Evolutionary conservation across 139 green algal species (phyloP).

Genomic region (Chlamydomonas sp.): DNA sequence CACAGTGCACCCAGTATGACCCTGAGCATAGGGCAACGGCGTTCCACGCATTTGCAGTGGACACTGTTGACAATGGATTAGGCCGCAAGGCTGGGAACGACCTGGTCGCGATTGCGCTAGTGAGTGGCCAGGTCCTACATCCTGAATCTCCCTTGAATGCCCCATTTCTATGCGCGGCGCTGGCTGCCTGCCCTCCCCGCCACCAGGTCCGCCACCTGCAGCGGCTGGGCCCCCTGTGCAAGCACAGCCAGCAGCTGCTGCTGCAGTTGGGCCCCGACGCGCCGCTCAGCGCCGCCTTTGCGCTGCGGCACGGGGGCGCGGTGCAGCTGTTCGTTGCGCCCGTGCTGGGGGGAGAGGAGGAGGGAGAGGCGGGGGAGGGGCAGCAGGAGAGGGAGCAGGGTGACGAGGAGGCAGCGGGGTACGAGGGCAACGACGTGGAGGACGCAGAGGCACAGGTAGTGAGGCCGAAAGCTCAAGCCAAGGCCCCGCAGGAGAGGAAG

Average conservation of each 20-base stretch:
- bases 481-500: not conserved
- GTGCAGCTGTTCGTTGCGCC: constrained; percentile 16
- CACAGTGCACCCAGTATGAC: too few relatives aligned
- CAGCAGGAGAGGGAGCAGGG: not conserved
- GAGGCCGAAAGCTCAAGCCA: not conserved
- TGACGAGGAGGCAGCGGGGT: not conserved
- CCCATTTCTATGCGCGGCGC: too few relatives aligned
- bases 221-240: constrained; percentile 2
- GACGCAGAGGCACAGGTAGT: not conserved
- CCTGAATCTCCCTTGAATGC: too few relatives aligned
- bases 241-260: not conserved
- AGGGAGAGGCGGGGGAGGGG: not conserved
- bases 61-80: too few relatives aligned
- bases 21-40: too few relatives aligned
- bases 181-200: too few relatives aligned
- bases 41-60: too few relatives aligned
- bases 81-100: too few relatives aligned
- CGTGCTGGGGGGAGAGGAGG: not conserved
- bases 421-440: not conserved
- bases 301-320: not conserved
- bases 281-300: constrained; percentile 8
- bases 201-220: constrained; percentile 8
- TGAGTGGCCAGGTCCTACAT: too few relatives aligned
- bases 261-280: not conserved
- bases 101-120: too few relatives aligned